Percentiles rank a stretch among this genome's conserved stretches.
phyloP scores from a whole-genome alignment of 1,284 basidiomycete genomes.

The Puccinia coronata region DNA sequence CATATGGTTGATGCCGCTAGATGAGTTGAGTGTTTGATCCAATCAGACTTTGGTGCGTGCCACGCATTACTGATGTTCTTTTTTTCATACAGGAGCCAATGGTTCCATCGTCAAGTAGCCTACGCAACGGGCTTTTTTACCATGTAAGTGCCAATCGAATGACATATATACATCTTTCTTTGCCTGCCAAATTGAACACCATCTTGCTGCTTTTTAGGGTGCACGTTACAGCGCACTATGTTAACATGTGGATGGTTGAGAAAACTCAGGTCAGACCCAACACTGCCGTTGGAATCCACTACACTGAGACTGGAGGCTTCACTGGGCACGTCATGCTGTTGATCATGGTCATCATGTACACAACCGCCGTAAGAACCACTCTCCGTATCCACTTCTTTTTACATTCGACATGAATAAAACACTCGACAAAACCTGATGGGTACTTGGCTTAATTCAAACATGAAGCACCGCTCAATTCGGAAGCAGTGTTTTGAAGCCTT shows the following conservation, averaged over 20 bases:
- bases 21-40: conserved; percentile 42
- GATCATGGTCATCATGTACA: conserved; percentile 73
- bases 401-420: conserved; percentile 12
- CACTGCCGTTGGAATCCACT: conserved; percentile 45
- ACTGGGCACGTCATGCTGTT: conserved; percentile 71
- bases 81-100: conserved; percentile 22
- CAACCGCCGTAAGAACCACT: conserved; percentile 51
- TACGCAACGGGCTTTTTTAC: conserved; percentile 37
- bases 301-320: conserved; percentile 66
- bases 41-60: background rate
- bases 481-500: conserved; percentile 84
- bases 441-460: conserved; percentile 56
- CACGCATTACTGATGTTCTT: background rate
- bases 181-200: background rate
- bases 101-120: conserved; percentile 49
- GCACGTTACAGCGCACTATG: conserved; percentile 48
- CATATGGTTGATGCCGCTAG: conserved; percentile 43
- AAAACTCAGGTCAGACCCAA: conserved; percentile 46
- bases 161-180: background rate
- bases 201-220: conserved; percentile 6
- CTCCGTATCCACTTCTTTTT: background rate
- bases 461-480: conserved; percentile 79
- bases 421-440: background rate
- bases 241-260: conserved; percentile 48
- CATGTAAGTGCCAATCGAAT: conserved; percentile 22